phyloP scores from a whole-genome alignment of 2,329 filamentous ascomycete genomes.

The Pyrenophora teres region DNA sequence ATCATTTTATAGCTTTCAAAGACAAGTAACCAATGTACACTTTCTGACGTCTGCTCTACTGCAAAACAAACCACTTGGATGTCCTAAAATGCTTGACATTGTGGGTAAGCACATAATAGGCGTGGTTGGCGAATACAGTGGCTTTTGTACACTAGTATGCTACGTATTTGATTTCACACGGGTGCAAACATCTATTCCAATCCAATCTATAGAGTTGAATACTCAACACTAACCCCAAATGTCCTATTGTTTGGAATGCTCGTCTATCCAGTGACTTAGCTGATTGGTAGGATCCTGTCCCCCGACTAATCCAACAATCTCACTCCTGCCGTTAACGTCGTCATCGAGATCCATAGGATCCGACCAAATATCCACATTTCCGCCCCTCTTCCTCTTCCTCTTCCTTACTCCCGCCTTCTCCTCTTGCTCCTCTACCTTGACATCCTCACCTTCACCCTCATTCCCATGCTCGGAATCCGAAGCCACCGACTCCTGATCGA shows the following conservation, averaged over 20 bases:
- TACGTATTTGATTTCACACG: no score
- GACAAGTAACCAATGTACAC: conserved; percentile 3
- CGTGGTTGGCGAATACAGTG: no score
- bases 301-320: not conserved
- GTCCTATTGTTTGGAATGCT: not conserved
- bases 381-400: no score
- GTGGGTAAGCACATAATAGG: no score
- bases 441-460: no score
- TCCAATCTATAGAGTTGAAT: not conserved
- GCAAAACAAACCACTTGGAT: no score
- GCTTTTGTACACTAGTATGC: no score
- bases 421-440: no score
- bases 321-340: not conserved
- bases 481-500: not conserved
- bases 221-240: not conserved
- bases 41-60: not conserved
- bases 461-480: not conserved
- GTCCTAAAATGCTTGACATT: no score
- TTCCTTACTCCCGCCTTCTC: no score
- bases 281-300: not conserved
- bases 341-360: not conserved
- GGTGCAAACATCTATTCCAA: no score
- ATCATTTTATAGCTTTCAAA: not conserved
- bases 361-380: not conserved
- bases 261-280: not conserved